phyloP scores from a whole-genome alignment of 2,329 filamentous ascomycete species.

The Metarhizium album region DNA sequence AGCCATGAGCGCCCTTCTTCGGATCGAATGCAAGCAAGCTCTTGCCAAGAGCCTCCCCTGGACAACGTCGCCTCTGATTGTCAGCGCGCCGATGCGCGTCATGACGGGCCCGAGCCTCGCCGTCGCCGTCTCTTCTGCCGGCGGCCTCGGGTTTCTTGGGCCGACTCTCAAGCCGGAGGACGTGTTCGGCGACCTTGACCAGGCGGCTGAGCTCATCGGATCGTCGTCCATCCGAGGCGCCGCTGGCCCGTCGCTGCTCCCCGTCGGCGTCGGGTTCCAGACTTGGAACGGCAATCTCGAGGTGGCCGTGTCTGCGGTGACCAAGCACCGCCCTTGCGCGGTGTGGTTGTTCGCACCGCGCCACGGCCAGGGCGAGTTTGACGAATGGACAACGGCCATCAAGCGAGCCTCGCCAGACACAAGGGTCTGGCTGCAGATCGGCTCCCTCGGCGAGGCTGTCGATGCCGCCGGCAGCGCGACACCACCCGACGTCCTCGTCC shows the following conservation, averaged over 20 bases:
- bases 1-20: conserved; percentile 5
- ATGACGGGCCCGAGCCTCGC: conserved; percentile 47
- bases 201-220: conserved; percentile 14
- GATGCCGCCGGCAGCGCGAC: conserved; percentile 23
- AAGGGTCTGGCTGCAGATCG: conserved; percentile 43
- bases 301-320: conserved; percentile 18
- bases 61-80: conserved; percentile 37
- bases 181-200: conserved; percentile 20
- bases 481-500: conserved; percentile 37
- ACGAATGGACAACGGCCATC: conserved; percentile 34
- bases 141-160: conserved; percentile 49
- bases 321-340: conserved; percentile 23
- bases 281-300: conserved; percentile 32
- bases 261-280: conserved; percentile 37
- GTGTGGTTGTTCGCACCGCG: conserved; percentile 38
- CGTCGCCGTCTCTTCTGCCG: conserved; percentile 56
- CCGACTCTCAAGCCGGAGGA: conserved; percentile 24
- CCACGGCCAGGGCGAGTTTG: conserved; percentile 23
- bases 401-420: conserved; percentile 28
- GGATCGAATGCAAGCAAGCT: conserved; percentile 1
- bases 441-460: conserved; percentile 35
- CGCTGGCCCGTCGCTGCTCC: conserved; percentile 18
- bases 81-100: conserved; percentile 58
- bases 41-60: conserved; percentile 15
- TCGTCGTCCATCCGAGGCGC: conserved; percentile 7